Evolutionary conservation across 805 yeast species (phyloP).

Genomic region (Yamadazyma olivae): DNA sequence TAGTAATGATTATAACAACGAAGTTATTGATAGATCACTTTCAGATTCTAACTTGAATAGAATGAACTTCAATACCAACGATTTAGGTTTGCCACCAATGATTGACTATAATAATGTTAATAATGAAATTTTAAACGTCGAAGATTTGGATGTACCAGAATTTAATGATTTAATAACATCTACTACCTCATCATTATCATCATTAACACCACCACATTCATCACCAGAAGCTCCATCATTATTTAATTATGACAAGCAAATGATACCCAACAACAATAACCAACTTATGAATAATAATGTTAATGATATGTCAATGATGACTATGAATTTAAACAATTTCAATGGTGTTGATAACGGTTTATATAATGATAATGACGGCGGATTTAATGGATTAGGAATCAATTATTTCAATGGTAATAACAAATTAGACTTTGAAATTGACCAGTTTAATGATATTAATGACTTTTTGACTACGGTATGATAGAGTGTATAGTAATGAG

Average conservation of each 20-base stretch:
- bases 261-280: too few relatives aligned
- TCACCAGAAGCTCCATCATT: slow-evolving; percentile 8
- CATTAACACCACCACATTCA: slow-evolving; percentile 2
- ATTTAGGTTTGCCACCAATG: neutral
- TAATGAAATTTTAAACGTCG: neutral
- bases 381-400: neutral
- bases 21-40: neutral
- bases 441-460: slow-evolving; percentile 10
- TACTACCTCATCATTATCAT: slow-evolving; percentile 1
- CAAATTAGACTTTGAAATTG: slow-evolving; percentile 4
- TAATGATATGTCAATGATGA: neutral
- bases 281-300: neutral
- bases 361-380: too few relatives aligned
- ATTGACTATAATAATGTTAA: neutral
- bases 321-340: neutral
- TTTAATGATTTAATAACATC: neutral
- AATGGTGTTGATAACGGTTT: neutral
- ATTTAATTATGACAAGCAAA: slow-evolving; percentile 3
- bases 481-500: neutral
- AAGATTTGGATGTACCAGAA: neutral
- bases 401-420: neutral
- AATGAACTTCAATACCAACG: neutral
- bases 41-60: neutral
- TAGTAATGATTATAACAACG: neutral
- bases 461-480: slow-evolving; percentile 13